These are phyloP conservation scores for Epichloe sylvatica DNA, from an alignment of 2,329 filamentous ascomycete genomes.

Conservation along the genomic window DNA sequence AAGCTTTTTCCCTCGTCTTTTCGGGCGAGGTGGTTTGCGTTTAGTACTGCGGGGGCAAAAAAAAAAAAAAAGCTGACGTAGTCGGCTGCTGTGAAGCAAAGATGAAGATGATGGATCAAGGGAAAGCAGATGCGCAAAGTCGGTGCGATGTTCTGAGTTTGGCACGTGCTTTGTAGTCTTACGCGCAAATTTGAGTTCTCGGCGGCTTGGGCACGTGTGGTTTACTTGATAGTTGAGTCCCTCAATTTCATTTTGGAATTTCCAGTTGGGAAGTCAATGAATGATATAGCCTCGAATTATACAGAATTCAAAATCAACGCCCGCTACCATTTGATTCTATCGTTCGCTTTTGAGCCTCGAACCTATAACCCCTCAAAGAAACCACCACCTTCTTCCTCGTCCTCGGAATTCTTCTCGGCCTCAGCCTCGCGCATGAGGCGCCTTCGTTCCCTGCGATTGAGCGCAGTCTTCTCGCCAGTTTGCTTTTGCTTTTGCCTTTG, in stretches of 20 bases:
- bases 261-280: not conserved
- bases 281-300: not conserved
- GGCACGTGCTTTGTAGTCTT: no score
- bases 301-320: not conserved
- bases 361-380: slow-evolving; percentile 28
- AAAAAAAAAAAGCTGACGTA: no score
- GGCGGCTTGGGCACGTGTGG: no score
- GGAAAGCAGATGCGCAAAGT: no score
- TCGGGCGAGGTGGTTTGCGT: no score
- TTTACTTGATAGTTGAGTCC: not conserved
- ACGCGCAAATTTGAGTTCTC: no score
- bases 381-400: slow-evolving; percentile 37
- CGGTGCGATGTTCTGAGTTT: no score
- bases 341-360: not conserved
- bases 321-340: not conserved
- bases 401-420: slow-evolving; percentile 23
- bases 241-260: not conserved
- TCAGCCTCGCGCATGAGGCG: slow-evolving; percentile 21
- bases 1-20: not conserved
- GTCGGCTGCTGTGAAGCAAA: no score
- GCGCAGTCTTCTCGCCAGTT: slow-evolving; percentile 13
- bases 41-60: no score
- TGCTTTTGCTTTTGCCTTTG: slow-evolving; percentile 8
- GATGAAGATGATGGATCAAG: no score
- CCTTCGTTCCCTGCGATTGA: slow-evolving; percentile 24